Conservation (phyloP, 345 rosid genomes). For the Euphorbia lathyris region DNA sequence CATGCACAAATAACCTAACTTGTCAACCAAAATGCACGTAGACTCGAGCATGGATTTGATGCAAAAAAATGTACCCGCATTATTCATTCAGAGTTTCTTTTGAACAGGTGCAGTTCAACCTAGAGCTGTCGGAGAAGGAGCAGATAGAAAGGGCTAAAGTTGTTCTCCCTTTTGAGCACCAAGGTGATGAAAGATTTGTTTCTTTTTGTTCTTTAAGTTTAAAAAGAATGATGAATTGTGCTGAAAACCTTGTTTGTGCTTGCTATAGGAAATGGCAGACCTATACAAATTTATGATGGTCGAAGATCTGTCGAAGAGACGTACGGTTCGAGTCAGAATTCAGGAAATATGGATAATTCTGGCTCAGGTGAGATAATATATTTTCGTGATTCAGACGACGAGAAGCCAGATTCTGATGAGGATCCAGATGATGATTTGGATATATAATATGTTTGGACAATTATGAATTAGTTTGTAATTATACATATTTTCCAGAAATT, state of each 20-base stretch:
- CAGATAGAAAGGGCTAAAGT: slow-evolving; percentile 69
- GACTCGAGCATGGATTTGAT: not conserved
- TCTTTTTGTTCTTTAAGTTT: not conserved
- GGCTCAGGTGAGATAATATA: slow-evolving; percentile 74
- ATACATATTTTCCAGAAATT: not conserved
- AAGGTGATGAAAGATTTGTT: slow-evolving; percentile 44
- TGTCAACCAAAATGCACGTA: not conserved
- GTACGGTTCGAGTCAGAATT: slow-evolving; percentile 26
- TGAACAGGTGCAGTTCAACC: slow-evolving; percentile 76
- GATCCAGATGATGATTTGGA: slow-evolving; percentile 98
- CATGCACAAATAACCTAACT: not conserved
- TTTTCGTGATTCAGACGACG: slow-evolving; percentile 93
- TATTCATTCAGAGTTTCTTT: too few species aligned
- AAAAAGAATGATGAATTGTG: not conserved
- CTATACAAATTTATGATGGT: slow-evolving; percentile 78
- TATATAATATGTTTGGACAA: slow-evolving; percentile 31
- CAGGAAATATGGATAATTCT: slow-evolving; percentile 23
- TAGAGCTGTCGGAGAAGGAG: slow-evolving; percentile 80
- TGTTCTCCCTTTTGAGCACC: slow-evolving; percentile 95
- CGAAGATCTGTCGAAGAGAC: slow-evolving; percentile 51
- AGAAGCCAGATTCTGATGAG: slow-evolving; percentile 91
- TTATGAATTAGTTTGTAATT: slow-evolving; percentile 7
- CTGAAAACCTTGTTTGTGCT: slow-evolving; percentile 12
- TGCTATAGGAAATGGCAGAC: slow-evolving; percentile 62
- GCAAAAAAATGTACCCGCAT: too few species aligned